Evolutionary conservation across 768 basidiomycete genomes (phyloP), one percentile per base, ranked within the genome.

Genomic region (Tricholomella constricta): DNA sequence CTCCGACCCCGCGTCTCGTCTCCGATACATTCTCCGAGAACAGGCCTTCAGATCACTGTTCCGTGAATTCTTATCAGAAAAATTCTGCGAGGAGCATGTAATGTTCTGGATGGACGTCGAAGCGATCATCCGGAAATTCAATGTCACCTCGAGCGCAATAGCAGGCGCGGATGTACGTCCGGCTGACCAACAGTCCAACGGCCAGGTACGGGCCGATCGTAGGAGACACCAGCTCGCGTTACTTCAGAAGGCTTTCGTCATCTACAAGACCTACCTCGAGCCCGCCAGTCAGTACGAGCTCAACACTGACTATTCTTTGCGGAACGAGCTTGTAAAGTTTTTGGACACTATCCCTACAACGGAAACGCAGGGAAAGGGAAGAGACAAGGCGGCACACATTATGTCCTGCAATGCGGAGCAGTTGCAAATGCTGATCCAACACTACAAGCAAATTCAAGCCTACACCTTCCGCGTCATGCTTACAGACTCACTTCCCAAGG

Each of bases 381-480:
- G 35, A n/a, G 36, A 55, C 23, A 52, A 47, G 46, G 31, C 37
- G n/a, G 15, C 50, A 4, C 49, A 53, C 36, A 58, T 58, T 12
- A 38, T 52, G 46, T 25, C 32, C 26, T 52, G 53, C 19, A 52
- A 58, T 37, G 31, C 41, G 22, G 57, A 58, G 20, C 57, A 58
- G 19, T 53, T 58, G 27, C 36, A 51, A 7, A 45, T 10, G 36
- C 34, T 58, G n/a, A 29, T 55, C 20, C 48, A 38, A 9, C 50
- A 58, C n/a, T 58, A 45, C 50, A 51, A 48, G 14, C 43, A 25
- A 12, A 52, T 58, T 14, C 57, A 58, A 25, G 50, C 47, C 3
- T 31, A 58, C 14, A 58, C 57, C 2, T 58, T 58, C 32, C 57
- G 57, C 22, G 51, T 58, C 10, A 58, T 58, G 57, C 50, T 58